A percentile compares a stretch with the other conserved stretches of the same genome.
Conservation (phyloP, 352 stramenopile species). For the Phytophthora sp. region DNA sequence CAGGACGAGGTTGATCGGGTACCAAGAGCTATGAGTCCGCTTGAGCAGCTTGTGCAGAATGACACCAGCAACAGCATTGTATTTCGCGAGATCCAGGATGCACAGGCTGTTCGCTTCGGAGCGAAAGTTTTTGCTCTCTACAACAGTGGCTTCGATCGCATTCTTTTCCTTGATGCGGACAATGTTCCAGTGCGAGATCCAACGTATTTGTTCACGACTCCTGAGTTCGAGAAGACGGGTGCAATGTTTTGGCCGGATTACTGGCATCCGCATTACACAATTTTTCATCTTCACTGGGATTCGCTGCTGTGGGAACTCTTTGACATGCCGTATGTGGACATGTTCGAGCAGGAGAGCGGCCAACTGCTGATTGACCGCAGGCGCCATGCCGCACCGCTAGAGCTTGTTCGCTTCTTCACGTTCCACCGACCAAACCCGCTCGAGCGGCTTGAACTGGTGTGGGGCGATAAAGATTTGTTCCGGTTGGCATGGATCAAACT, state of each 20-base stretch:
- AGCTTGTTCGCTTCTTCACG: constrained; percentile 42
- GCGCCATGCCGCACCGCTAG: constrained; percentile 15
- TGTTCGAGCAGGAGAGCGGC: constrained; percentile 46
- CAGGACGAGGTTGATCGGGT: constrained; percentile 23
- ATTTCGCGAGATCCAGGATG: constrained; percentile 54
- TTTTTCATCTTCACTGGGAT: constrained; percentile 59
- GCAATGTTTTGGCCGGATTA: constrained; percentile 73
- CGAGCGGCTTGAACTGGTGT: constrained; percentile 43
- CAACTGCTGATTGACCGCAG: constrained; percentile 26
- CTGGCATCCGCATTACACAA: constrained; percentile 59
- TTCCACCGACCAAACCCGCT: constrained; percentile 48
- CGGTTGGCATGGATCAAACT: constrained; percentile 63
- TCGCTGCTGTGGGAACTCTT: constrained; percentile 65
- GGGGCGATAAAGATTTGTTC: constrained; percentile 69
- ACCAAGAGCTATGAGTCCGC: constrained; percentile 2
- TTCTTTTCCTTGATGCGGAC: constrained; percentile 62
- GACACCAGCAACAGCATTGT: constrained; percentile 3
- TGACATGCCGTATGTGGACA: constrained; percentile 48
- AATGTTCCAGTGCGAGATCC: constrained; percentile 60
- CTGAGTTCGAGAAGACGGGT: constrained; percentile 42
- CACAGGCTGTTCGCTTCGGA: constrained; percentile 42
- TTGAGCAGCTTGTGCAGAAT: constrained; percentile 26
- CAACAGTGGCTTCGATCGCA: constrained; percentile 43
- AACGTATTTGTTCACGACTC: constrained; percentile 49
- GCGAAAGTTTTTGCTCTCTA: constrained; percentile 73